Evolutionary conservation across 1,284 basidiomycete genomes (phyloP), one percentile per base, ranked within the genome.

Genomic region (Malassezia dermatis): DNA sequence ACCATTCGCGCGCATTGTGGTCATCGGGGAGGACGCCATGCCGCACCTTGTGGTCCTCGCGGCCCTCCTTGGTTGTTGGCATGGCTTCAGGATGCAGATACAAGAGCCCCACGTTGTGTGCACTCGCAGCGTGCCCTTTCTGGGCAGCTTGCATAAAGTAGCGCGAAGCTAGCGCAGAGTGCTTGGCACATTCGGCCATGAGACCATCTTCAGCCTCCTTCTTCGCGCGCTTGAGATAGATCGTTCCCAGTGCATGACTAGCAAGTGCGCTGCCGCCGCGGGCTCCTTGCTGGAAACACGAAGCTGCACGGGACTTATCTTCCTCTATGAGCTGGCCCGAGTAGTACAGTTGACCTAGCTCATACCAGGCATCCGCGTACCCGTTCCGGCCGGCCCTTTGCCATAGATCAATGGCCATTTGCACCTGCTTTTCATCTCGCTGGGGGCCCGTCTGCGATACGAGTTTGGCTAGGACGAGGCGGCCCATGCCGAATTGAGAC

Each of bases 301-400:
- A 26, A 15, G 41, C 40, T 1, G 61, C 62, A 2, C 51, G 51
- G 11, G 51, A 35, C 42, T 56, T 53, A 40, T 69, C 64, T 10
- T 55, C 47, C 3, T 53, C 43, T 10, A 61, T 54, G 51, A 56
- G 56, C 41, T 53, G 48, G 2, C 55, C 62, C 26, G 48, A 52
- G 21, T 65, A 56, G 48, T 61, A 63, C 11, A 66, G 44, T 21
- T 28, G 42, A 31, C 10, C 62, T 0, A 69, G 58, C 40, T 69
- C 67, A 50, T 63, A 69, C 65, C 65, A 69, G 0, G 65, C 67
- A 24, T 69, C 67, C n/a, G 59, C 50, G 2, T 64, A 58, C 13
- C 67, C 67, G 32, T 50, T 56, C 17, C 62, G 55, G 4, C 65
- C 66, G 5, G 67, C 65, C 17, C 62, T 50, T 1, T 56, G 60